Evolutionary conservation across 306 rosid genomes (phyloP), one percentile per base, ranked within the genome.

Genomic region (Luffa acutangula): DNA sequence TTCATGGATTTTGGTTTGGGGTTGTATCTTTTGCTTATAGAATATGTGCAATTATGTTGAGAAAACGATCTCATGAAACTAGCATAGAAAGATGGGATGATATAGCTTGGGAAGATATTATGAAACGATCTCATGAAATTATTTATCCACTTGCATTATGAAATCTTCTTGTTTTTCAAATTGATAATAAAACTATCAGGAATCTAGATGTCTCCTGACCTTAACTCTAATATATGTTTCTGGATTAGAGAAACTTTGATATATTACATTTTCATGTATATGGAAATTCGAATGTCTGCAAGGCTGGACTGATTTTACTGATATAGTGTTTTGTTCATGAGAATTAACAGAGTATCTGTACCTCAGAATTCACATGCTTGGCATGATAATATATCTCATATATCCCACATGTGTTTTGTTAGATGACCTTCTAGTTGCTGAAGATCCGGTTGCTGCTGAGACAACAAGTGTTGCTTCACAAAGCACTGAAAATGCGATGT

Each of bases 371-470:
- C 74, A 31, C 10, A 43, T 34, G n/a, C 71, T 11, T 56, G 15
- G 46, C 10, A 7, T 12, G 17, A 9, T 46, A 46, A 65, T 51
- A 52, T 78, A 31, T 78, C 12, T 64, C 48, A 10, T 39, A 20
- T 79, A 48, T 88, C 80, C 52, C 76, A 39, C 77, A 96, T 98
- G 99, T 48, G 90, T 96, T 56, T 84, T 96, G 90, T 89, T 96
- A 76, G 99, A 96, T 84, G 98, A 96, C 80, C 92, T 96, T 65
- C 96, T 96, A 78, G 98, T 93, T 85, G 99, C 99, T 45, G 99
- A 96, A 86, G 99, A 96, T 88, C 95, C 93, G 53, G 99, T 97
- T 63, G 99, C 99, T 81, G 99, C 98, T 65, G 99, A 96, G 87
- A 96, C 99, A 82, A 96, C 99, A 42, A 54, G 71, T 81, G 98